These are phyloP conservation scores for Lophium mytilinum DNA, from an alignment of 495 filamentous ascomycete species.

Conservation along the genomic window DNA sequence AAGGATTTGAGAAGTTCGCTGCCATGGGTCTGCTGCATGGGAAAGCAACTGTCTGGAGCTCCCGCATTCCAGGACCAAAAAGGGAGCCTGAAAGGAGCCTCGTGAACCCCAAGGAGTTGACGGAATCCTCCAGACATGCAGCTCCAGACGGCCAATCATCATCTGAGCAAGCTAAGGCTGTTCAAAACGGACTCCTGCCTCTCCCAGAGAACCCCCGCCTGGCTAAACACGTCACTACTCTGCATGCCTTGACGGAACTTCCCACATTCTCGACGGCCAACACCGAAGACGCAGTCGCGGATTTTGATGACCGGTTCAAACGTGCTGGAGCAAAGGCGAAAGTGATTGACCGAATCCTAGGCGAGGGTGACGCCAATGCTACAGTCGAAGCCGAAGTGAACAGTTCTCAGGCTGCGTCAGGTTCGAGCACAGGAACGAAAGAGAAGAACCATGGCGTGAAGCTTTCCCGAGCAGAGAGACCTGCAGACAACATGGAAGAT, in stretches of 20 bases:
- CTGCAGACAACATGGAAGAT: slow-evolving; percentile 2
- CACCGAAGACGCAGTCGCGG: slow-evolving; percentile 72
- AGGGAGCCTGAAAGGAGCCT: neutral
- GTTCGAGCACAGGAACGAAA: neutral
- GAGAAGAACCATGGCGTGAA: neutral
- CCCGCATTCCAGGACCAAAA: slow-evolving; percentile 36
- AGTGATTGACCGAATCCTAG: slow-evolving; percentile 66
- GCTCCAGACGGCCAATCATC: neutral
- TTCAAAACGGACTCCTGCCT: slow-evolving; percentile 29
- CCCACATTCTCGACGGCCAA: slow-evolving; percentile 71
- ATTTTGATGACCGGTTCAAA: slow-evolving; percentile 77
- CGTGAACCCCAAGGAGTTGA: neutral
- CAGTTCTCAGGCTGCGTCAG: neutral
- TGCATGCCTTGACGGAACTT: slow-evolving; percentile 70
- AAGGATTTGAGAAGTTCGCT: slow-evolving; percentile 84
- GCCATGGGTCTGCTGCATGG: slow-evolving; percentile 75
- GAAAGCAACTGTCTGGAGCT: slow-evolving; percentile 73
- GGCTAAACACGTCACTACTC: slow-evolving; percentile 59
- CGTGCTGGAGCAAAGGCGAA: slow-evolving; percentile 71
- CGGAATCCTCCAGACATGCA: neutral
- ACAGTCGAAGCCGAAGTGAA: neutral
- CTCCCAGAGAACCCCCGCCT: slow-evolving; percentile 57
- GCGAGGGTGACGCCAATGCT: slow-evolving; percentile 36
- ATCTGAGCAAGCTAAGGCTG: neutral
- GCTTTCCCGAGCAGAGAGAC: neutral